phyloP scores from a whole-genome alignment of 1,284 basidiomycete genomes.

The Cryptococcus hybrid region DNA sequence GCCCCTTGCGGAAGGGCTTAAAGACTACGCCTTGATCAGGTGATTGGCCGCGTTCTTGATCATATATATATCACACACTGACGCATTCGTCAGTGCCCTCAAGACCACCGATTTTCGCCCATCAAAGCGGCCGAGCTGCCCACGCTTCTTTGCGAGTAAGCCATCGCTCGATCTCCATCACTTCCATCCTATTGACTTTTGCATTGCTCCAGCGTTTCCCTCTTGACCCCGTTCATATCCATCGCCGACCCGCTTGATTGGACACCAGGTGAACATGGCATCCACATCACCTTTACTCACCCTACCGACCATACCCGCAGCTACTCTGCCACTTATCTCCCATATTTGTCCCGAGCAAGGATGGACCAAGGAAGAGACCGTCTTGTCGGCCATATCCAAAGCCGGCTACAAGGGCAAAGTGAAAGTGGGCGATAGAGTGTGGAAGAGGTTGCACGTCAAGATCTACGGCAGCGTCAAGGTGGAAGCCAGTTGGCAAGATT shows the following conservation, averaged over 20 bases:
- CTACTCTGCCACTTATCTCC: slow-evolving; percentile 90
- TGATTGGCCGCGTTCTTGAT: slow-evolving; percentile 13
- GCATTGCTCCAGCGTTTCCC: slow-evolving; percentile 64
- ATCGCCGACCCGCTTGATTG: slow-evolving; percentile 84
- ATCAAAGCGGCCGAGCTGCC: slow-evolving; percentile 75
- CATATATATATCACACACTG: background rate
- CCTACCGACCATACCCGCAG: slow-evolving; percentile 61
- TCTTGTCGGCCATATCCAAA: slow-evolving; percentile 89
- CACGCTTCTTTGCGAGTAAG: slow-evolving; percentile 79
- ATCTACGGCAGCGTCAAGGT: slow-evolving; percentile 83
- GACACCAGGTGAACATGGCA: slow-evolving; percentile 88
- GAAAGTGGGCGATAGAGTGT: slow-evolving; percentile 62
- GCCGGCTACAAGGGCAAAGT: slow-evolving; percentile 83
- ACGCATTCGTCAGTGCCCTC: slow-evolving; percentile 44
- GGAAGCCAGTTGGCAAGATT: slow-evolving; percentile 72
- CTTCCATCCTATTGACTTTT: background rate
- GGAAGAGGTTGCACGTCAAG: slow-evolving; percentile 71
- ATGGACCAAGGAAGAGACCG: slow-evolving; percentile 84
- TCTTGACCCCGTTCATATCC: slow-evolving; percentile 89
- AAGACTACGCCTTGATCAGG: slow-evolving; percentile 87
- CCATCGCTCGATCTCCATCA: slow-evolving; percentile 14
- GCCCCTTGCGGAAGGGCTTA: slow-evolving; percentile 70
- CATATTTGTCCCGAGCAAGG: slow-evolving; percentile 91
- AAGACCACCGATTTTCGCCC: slow-evolving; percentile 57
- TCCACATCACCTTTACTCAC: slow-evolving; percentile 81